phyloP scores from a whole-genome alignment of 257 asterid genomes.

The Buddleja alternifolia region DNA sequence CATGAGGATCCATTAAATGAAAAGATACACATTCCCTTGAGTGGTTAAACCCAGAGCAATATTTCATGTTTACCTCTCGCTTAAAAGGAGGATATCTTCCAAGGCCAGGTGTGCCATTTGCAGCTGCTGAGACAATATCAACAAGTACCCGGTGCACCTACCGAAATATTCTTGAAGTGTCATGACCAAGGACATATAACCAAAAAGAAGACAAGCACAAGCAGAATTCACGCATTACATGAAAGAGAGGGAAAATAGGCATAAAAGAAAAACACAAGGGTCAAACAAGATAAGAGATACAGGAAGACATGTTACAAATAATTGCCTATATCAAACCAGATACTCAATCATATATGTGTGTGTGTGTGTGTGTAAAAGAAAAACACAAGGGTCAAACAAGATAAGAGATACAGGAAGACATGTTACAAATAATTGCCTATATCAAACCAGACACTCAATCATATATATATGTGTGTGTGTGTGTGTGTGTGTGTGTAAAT shows the following conservation, averaged over 20 bases:
- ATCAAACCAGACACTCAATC: too few species aligned
- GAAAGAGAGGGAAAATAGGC: not conserved
- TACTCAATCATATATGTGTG: too few species aligned
- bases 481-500: too few species aligned
- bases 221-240: not conserved
- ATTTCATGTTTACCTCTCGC: conserved; percentile 67
- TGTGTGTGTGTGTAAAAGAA: too few species aligned
- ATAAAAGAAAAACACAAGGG: not conserved
- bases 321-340: too few species aligned
- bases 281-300: not conserved
- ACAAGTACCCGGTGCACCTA: conserved; percentile 95
- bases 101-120: conserved; percentile 97
- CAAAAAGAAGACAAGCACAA: not conserved
- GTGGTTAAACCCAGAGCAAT: not conserved
- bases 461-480: too few species aligned
- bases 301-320: too few species aligned
- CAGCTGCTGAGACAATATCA: conserved; percentile 88
- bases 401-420: not conserved
- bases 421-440: too few species aligned
- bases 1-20: not conserved
- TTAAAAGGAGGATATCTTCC: conserved; percentile 99
- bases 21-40: not conserved
- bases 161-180: not conserved
- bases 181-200: not conserved
- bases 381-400: not conserved